Conservation (phyloP, 148 eudicot genomes). For the Suaeda aralocaspica region DNA sequence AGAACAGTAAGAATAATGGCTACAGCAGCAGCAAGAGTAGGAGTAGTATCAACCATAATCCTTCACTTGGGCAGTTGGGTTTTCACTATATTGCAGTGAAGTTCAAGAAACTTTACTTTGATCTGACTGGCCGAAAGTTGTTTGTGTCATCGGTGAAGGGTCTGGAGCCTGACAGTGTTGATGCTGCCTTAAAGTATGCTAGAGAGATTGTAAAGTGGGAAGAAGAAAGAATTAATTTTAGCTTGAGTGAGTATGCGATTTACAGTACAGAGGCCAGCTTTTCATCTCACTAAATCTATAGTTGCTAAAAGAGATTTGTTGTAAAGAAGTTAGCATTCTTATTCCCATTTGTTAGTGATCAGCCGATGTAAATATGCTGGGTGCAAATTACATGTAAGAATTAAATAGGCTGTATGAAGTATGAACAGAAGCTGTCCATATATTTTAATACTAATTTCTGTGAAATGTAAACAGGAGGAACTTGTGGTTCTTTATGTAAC, state of each 20-base stretch:
- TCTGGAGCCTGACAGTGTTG: slow-evolving; percentile 74
- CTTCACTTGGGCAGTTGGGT: slow-evolving; percentile 78
- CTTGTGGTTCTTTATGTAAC: slow-evolving; percentile 11
- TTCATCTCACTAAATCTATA: slow-evolving; percentile 28
- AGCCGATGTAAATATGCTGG: slow-evolving; percentile 28
- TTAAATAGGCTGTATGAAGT: slow-evolving; percentile 27
- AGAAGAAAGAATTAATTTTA: slow-evolving; percentile 64
- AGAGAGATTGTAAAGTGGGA: slow-evolving; percentile 92
- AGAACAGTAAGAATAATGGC: slow-evolving; percentile 27
- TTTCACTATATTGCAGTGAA: slow-evolving; percentile 81
- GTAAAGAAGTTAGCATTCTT: slow-evolving; percentile 21
- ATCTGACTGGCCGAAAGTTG: slow-evolving; percentile 67
- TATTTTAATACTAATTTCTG: slow-evolving; percentile 13
- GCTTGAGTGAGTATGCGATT: slow-evolving; percentile 60
- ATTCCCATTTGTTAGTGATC: slow-evolving; percentile 19
- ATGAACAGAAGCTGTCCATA: slow-evolving; percentile 21
- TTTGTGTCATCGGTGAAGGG: slow-evolving; percentile 77
- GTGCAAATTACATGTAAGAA: slow-evolving; percentile 13
- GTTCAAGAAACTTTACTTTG: slow-evolving; percentile 78
- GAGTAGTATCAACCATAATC: slow-evolving; percentile 52
- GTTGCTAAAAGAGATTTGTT: neutral
- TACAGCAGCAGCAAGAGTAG: slow-evolving; percentile 37
- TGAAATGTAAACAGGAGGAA: neutral
- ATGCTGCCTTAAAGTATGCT: slow-evolving; percentile 71
- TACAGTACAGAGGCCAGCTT: slow-evolving; percentile 76